Percentiles rank a stretch among this genome's conserved stretches.
Conservation (phyloP, 129 eudicot species). For the Arctium lappa region DNA sequence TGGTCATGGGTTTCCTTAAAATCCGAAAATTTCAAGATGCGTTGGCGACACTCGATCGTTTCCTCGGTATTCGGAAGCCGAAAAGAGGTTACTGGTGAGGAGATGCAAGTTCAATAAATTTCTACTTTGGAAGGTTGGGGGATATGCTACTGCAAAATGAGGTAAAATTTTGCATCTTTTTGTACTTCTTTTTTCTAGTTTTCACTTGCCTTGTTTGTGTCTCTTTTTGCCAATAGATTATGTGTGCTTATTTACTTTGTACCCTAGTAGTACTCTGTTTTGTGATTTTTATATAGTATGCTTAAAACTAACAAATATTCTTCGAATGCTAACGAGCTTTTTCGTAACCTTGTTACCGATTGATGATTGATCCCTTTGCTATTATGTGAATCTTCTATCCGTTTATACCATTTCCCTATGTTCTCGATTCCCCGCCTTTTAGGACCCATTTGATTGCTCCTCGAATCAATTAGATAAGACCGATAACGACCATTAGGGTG, state of each 20-base stretch:
- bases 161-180: background rate
- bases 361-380: background rate
- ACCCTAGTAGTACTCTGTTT: slow-evolving; percentile 4
- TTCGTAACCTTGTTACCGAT: background rate
- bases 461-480: too few relatives aligned
- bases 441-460: too few relatives aligned
- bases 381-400: background rate
- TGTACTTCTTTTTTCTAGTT: slow-evolving; percentile 19
- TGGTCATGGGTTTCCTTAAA: slow-evolving; percentile 79
- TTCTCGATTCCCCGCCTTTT: too few relatives aligned
- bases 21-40: slow-evolving; percentile 86
- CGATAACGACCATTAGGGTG: too few relatives aligned
- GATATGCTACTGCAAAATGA: background rate
- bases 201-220: background rate
- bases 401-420: too few relatives aligned
- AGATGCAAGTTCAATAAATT: background rate
- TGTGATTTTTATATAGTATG: background rate
- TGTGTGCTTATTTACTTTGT: slow-evolving; percentile 9
- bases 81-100: slow-evolving; percentile 59
- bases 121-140: background rate
- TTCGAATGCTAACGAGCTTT: background rate
- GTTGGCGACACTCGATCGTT: slow-evolving; percentile 62
- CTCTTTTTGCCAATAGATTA: slow-evolving; percentile 7
- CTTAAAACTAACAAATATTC: too few relatives aligned
- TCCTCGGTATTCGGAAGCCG: slow-evolving; percentile 57